Evolutionary conservation across 2,329 filamentous ascomycete genomes (phyloP).

Genomic region (Ophiostoma triangulosporum): DNA sequence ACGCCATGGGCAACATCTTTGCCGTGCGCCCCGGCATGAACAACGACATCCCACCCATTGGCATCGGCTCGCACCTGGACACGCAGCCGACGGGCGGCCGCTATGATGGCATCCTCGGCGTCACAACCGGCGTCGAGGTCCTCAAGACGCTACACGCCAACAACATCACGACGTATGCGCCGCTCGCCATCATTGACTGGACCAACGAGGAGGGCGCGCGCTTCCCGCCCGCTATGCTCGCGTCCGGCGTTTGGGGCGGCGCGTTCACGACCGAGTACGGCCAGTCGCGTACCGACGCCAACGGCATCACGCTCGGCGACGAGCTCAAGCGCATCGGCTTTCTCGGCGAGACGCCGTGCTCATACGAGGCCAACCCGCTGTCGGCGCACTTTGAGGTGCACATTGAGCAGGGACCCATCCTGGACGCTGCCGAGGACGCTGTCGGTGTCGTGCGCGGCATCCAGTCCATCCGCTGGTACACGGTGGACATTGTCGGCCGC

Average conservation of each 20-base stretch:
- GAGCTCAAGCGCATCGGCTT: constrained; percentile 63
- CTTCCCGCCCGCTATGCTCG: constrained; percentile 62
- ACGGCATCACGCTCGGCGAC: constrained; percentile 48
- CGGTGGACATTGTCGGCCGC: constrained; percentile 48
- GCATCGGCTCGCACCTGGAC: constrained; percentile 57
- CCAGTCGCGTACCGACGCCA: constrained; percentile 48
- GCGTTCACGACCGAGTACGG: constrained; percentile 46
- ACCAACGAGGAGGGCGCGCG: constrained; percentile 74
- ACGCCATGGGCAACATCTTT: constrained; percentile 76
- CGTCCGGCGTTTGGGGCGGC: constrained; percentile 67
- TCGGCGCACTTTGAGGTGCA: constrained; percentile 73
- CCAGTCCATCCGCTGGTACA: constrained; percentile 65
- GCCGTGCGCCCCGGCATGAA: constrained; percentile 52
- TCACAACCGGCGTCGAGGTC: constrained; percentile 61
- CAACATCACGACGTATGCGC: constrained; percentile 52
- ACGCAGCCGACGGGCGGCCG: constrained; percentile 36
- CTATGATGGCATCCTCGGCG: constrained; percentile 28
- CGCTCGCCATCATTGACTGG: constrained; percentile 66
- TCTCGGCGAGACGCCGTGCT: constrained; percentile 43
- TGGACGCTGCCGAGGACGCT: constrained; percentile 49
- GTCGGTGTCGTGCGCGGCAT: constrained; percentile 60
- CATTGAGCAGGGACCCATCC: constrained; percentile 70
- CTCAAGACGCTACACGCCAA: constrained; percentile 55
- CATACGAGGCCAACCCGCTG: constrained; percentile 47
- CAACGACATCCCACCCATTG: constrained; percentile 46